Base-by-base conservation (phyloP, 306 rosid species). In the Dalbergia oliveri region DNA sequence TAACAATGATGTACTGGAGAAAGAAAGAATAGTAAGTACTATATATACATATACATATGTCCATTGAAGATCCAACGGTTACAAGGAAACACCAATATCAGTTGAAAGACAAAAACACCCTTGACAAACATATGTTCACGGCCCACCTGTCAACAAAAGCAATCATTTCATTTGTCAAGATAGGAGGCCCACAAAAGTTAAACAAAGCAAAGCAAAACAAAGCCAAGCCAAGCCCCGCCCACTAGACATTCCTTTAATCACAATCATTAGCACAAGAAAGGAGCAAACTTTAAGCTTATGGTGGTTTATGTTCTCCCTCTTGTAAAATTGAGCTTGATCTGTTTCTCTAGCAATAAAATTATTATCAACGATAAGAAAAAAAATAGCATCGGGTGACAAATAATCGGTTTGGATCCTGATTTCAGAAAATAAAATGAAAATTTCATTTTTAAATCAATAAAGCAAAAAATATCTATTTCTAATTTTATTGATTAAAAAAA, bases 131-230 rank as follows among this genome's bases (percentile, higher is more conserved):
- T 26, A 26, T 26, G 31, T 26, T 26, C 31, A 26, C 31, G 3
- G 31, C 75, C 64, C 64, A 71, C 78, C 91, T 88, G 88, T 71
- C 81, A 51, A 79, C 54, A 60, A 63, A 59, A 23, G 1, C 10
- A 51, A 0, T 50, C 41, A 74, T 31, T 43, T 73, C 65, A 53
- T 31, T 23, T 57, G 67, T 14, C 39, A 69, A 76, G 58, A 44
- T 66, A 16, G 53, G 13, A 35, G 45, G 67, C 18, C 51, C 41
- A 57, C 19, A 11, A n/a, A 8, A 26, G 3, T 26, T 26, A 26
- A 26, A 26, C 18, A 72, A 61, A 53, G 34, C 18, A 9, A 47
- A 47, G 69, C n/a, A 50, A 49, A n/a, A n/a, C n/a, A n/a, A n/a
- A n/a, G n/a, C n/a, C n/a, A n/a, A 75, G 33, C 34, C 23, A 21